A percentile compares a stretch with the other conserved stretches of the same genome.
These are phyloP conservation scores for Echinochloa phyllopogon DNA, from an alignment of 176 grass and related monocot genomes.

Conservation along the genomic window DNA sequence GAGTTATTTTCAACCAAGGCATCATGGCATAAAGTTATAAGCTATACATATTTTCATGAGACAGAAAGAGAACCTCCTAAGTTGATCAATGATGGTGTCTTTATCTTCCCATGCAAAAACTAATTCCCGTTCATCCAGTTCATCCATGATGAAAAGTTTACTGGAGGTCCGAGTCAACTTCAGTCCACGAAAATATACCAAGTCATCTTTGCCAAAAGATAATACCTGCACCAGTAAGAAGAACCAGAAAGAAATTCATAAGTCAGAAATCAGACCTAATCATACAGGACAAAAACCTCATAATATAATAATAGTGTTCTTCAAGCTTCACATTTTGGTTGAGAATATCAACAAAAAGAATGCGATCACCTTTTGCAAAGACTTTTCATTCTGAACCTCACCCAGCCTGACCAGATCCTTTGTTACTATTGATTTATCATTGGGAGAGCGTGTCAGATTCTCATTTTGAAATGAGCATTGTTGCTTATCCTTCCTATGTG, in stretches of 20 bases:
- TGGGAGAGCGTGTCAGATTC: conserved; percentile 35
- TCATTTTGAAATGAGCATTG: conserved; percentile 45
- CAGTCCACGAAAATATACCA: conserved; percentile 56
- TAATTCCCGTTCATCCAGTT: conserved; percentile 60
- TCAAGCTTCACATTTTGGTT: conserved; percentile 36
- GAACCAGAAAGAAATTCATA: conserved; percentile 37
- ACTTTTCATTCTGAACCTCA: conserved; percentile 35
- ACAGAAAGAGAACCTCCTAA: conserved; percentile 43
- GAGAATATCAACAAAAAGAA: conserved; percentile 33
- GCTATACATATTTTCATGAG: conserved; percentile 5
- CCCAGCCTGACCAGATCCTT: conserved; percentile 53
- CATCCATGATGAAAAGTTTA: conserved; percentile 62
- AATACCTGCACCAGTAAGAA: conserved; percentile 42
- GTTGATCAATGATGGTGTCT: conserved; percentile 57
- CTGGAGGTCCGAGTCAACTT: conserved; percentile 55
- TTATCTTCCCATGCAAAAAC: conserved; percentile 68
- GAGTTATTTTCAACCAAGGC: background rate
- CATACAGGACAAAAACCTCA: conserved; percentile 8
- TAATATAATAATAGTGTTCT: conserved; percentile 25
- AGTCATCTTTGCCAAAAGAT: conserved; percentile 63
- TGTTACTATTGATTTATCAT: conserved; percentile 27
- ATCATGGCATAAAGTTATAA: conserved; percentile 16
- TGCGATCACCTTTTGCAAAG: conserved; percentile 51
- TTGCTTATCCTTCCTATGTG: conserved; percentile 43
- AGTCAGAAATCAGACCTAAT: conserved; percentile 28